These are phyloP conservation scores for Hymenoscyphus occultus DNA, from an alignment of 2,329 filamentous ascomycete genomes.

Conservation along the genomic window DNA sequence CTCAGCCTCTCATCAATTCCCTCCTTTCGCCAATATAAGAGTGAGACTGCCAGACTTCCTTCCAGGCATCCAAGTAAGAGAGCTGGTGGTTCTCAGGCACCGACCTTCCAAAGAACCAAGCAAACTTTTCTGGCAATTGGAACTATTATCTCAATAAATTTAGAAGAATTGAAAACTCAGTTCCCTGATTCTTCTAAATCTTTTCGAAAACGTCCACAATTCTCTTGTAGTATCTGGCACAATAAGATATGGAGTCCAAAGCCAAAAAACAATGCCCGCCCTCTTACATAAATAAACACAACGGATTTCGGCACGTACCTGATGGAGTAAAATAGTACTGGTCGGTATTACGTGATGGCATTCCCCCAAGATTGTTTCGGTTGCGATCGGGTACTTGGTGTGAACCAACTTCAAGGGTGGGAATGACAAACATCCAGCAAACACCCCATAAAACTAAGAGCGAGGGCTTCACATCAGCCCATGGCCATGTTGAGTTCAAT, in stretches of 20 bases:
- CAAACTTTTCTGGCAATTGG: too few species aligned
- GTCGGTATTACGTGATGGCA: constrained; percentile 5
- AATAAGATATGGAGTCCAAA: too few species aligned
- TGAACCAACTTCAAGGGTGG: constrained; percentile 10
- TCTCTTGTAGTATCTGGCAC: too few species aligned
- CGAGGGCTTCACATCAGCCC: constrained; percentile 29
- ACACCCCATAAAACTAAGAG: constrained; percentile 30
- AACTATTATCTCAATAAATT: too few species aligned
- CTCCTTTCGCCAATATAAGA: background rate
- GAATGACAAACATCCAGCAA: constrained; percentile 31
- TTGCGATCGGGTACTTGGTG: constrained; percentile 1
- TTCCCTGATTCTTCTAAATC: background rate
- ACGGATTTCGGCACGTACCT: constrained; percentile 8
- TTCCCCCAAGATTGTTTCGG: background rate
- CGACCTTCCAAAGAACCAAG: too few species aligned
- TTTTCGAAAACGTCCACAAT: background rate
- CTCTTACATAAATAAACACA: background rate
- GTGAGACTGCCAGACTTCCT: constrained; percentile 1
- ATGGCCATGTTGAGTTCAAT: constrained; percentile 31
- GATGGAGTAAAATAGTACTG: constrained; percentile 11
- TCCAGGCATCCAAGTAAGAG: background rate
- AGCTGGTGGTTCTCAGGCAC: too few species aligned
- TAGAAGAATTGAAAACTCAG: too few species aligned
- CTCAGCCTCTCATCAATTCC: background rate
- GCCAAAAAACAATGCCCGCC: too few species aligned